Conservation (phyloP, 805 yeast species). For the Suhomyces faveliae region DNA sequence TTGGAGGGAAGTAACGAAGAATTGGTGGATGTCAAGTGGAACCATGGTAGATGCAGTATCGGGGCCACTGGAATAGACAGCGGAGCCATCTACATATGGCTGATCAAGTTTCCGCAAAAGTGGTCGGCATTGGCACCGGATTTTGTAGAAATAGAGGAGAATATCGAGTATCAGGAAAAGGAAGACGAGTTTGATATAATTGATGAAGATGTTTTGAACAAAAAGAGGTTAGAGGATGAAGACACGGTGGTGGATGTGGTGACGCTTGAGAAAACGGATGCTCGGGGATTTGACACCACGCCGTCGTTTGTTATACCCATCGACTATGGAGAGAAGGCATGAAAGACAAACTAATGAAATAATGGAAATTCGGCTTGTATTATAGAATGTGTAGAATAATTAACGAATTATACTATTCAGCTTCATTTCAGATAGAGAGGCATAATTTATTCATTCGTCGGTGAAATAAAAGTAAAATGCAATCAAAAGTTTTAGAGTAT, state of each 20-base stretch:
- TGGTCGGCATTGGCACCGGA: conserved; percentile 98
- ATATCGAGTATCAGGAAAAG: conserved; percentile 78
- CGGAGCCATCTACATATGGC: conserved; percentile 82
- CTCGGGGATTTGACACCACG: conserved; percentile 60
- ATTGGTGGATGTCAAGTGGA: conserved; percentile 84
- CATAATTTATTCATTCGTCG: no score
- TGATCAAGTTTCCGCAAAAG: conserved; percentile 77
- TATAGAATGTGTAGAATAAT: no score
- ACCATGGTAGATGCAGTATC: conserved; percentile 66
- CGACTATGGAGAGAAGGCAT: conserved; percentile 24
- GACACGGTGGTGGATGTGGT: conserved; percentile 62
- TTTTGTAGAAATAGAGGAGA: conserved; percentile 91
- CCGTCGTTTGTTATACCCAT: conserved; percentile 65
- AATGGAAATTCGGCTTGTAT: no score
- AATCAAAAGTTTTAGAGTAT: no score
- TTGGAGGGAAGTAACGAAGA: conserved; percentile 91
- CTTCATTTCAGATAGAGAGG: no score
- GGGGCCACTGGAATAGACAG: conserved; percentile 84
- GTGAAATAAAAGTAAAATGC: no score
- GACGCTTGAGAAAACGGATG: conserved; percentile 63
- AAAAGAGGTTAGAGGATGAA: conserved; percentile 63
- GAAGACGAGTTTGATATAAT: conserved; percentile 90
- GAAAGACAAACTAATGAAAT: no score
- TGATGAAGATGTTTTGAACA: conserved; percentile 63
- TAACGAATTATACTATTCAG: no score